Percentiles rank a stretch among this genome's conserved stretches.
Conservation (phyloP, 78 protist species). For the slime mould (Dictyostelium discoideum) region dicty_2.7 NC_007089.4:4361001-4361500, state of each 20-base stretch:
- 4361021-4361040: slow-evolving; percentile 61
- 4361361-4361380: background rate
- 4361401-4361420: slow-evolving; percentile 13
- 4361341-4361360: background rate
- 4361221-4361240: slow-evolving; percentile 46
- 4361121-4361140: background rate
- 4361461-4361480: slow-evolving; percentile 26
- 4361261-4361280: slow-evolving; percentile 8
- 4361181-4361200: no score
- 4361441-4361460: slow-evolving; percentile 40
- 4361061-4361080: slow-evolving; percentile 34
- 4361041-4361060: slow-evolving; percentile 41
- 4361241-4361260: slow-evolving; percentile 61
- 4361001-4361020: slow-evolving; percentile 71
- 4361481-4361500: slow-evolving; percentile 58
- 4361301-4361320: slow-evolving; percentile 70
- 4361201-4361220: no score
- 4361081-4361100: background rate
- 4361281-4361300: slow-evolving; percentile 43
- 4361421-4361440: slow-evolving; percentile 21
- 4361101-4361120: background rate
- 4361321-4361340: slow-evolving; percentile 49
- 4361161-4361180: no score
- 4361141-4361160: no score
- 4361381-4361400: no score